These are phyloP conservation scores for Amylostereum chailletii DNA, from an alignment of 1,284 basidiomycete species.

Conservation along the genomic window DNA sequence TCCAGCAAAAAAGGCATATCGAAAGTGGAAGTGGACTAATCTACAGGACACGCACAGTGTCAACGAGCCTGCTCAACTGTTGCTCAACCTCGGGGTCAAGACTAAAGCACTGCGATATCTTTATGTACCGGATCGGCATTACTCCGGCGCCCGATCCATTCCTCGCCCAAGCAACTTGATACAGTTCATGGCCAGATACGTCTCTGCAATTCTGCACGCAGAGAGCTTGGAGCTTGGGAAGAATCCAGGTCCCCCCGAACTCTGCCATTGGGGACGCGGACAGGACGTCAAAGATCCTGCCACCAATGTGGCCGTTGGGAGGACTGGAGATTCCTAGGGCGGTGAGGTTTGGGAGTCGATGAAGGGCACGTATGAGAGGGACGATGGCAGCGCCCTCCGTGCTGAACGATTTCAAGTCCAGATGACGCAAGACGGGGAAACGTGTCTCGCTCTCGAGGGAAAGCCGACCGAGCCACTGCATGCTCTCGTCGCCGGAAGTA, in stretches of 20 bases:
- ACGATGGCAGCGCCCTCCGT: constrained; percentile 22
- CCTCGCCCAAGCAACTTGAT: constrained; percentile 20
- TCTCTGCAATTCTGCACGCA: constrained; percentile 22
- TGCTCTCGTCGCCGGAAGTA: constrained; percentile 19
- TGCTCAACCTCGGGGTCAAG: constrained; percentile 18
- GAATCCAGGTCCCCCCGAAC: constrained; percentile 16
- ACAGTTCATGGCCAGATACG: constrained; percentile 24
- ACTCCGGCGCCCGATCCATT: constrained; percentile 12
- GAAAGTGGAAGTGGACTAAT: no score
- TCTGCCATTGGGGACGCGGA: constrained; percentile 13
- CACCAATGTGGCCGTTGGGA: constrained; percentile 17
- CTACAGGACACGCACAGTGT: constrained; percentile 12
- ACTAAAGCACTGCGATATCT: constrained; percentile 19
- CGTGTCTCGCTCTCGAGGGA: constrained; percentile 13
- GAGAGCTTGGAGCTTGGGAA: constrained; percentile 22
- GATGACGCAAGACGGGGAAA: constrained; percentile 19
- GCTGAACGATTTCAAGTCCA: constrained; percentile 23
- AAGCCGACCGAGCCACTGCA: constrained; percentile 23
- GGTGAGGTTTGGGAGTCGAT: constrained; percentile 21
- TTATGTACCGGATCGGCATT: constrained; percentile 16
- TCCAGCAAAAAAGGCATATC: no score
- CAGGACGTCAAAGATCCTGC: constrained; percentile 23
- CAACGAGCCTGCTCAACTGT: constrained; percentile 16
- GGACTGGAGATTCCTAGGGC: constrained; percentile 22
- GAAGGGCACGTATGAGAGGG: constrained; percentile 22